Evolutionary conservation across 139 green algal genomes (phyloP).

Genomic region (Yamagishiella unicocca): DNA sequence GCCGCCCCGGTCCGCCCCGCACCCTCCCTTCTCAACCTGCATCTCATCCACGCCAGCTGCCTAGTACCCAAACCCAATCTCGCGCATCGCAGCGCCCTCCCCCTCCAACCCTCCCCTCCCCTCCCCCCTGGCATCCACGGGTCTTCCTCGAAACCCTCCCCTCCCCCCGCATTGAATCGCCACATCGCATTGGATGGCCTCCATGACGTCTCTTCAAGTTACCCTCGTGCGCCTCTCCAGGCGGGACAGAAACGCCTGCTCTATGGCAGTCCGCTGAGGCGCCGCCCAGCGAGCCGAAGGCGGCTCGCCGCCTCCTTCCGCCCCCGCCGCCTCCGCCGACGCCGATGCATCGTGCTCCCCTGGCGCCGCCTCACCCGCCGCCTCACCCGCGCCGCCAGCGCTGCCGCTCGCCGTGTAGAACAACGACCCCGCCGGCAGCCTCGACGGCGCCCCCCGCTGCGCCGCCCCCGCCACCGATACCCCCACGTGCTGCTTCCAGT

Average conservation of each 20-base stretch:
- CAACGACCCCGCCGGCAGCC: background rate
- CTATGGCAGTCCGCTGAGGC: conserved; percentile 34
- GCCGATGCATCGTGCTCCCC: background rate
- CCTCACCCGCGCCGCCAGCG: background rate
- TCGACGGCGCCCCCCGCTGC: background rate
- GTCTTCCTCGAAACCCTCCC: no score
- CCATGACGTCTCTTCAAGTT: conserved; percentile 6
- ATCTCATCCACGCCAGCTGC: no score
- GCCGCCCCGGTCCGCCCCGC: no score
- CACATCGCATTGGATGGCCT: no score
- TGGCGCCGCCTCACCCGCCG: background rate
- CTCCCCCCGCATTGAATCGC: no score
- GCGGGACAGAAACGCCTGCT: conserved; percentile 29
- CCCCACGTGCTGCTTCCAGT: conserved; percentile 7
- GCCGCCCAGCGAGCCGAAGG: conserved; percentile 10
- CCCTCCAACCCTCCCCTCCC: no score
- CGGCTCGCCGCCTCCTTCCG: background rate
- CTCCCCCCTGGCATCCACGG: no score
- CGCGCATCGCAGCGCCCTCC: no score
- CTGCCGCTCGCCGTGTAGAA: conserved; percentile 12
- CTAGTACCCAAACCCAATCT: no score
- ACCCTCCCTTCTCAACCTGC: no score
- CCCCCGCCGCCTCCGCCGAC: background rate
- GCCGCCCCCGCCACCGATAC: background rate
- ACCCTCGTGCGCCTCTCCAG: conserved; percentile 27